Evolutionary conservation across 2,329 filamentous ascomycete genomes (phyloP).

Genomic region (Orbilia ellipsospora): DNA sequence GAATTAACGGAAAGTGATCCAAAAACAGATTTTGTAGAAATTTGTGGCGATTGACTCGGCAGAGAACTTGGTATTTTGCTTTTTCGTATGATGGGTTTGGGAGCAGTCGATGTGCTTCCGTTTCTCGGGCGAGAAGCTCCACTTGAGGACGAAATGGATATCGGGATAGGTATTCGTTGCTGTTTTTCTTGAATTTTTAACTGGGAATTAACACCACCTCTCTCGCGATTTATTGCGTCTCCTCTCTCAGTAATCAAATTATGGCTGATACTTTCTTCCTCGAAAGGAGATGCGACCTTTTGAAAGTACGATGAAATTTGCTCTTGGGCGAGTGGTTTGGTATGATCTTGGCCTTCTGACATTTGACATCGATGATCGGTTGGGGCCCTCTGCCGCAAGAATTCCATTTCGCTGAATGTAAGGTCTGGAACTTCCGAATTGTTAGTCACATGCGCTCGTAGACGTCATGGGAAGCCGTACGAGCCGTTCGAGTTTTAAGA

Average conservation of each 20-base stretch:
- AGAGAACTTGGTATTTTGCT: background rate
- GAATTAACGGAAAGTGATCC: conserved; percentile 34
- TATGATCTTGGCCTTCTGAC: background rate
- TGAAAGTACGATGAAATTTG: conserved; percentile 44
- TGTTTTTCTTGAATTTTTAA: too few species aligned
- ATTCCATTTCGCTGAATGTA: conserved; percentile 46
- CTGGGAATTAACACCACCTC: background rate
- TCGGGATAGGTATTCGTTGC: too few species aligned
- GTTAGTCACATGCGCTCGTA: background rate
- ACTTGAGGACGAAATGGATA: background rate
- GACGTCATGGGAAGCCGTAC: conserved; percentile 17
- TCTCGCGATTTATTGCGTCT: background rate
- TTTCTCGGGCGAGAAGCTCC: background rate
- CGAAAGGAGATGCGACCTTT: conserved; percentile 2
- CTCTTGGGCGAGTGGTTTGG: conserved; percentile 7
- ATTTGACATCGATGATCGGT: background rate
- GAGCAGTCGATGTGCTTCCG: background rate
- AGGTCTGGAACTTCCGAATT: conserved; percentile 41
- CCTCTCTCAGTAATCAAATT: background rate
- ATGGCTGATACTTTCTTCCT: conserved; percentile 30
- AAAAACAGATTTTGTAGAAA: background rate
- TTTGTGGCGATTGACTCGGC: background rate
- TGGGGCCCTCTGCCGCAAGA: conserved; percentile 18
- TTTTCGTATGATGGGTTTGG: background rate
- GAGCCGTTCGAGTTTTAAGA: conserved; percentile 29